Percentiles rank a stretch among this genome's conserved stretches.
Evolutionary conservation across 23 red algal species (phyloP).

Genomic region (Gracilaria gracilis): DNA sequence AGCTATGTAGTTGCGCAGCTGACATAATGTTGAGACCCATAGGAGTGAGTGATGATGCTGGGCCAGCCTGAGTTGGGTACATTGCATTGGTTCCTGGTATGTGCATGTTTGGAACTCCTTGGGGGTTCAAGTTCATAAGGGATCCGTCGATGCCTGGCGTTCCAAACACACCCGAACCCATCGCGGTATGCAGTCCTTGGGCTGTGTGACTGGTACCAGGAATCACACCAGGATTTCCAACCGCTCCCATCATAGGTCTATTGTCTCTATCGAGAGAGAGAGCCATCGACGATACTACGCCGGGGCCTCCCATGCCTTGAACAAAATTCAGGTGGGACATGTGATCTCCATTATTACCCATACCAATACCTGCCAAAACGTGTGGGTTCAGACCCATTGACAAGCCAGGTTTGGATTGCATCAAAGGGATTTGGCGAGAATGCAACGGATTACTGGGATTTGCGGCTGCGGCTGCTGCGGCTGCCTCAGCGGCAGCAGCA

Average conservation of each 20-base stretch:
- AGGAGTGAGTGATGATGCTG: neutral
- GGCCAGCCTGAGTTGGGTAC: neutral
- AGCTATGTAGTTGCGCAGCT: neutral
- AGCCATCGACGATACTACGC: neutral
- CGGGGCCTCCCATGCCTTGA: neutral
- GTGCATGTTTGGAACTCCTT: constrained; percentile 22
- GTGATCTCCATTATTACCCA: constrained; percentile 14
- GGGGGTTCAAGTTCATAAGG: neutral
- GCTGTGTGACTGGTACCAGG: constrained; percentile 14
- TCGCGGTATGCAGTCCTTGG: neutral
- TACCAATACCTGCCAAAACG: constrained; percentile 3
- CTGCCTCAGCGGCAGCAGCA: constrained; percentile 49
- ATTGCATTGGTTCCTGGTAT: neutral
- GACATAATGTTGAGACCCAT: neutral
- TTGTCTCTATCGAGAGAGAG: neutral
- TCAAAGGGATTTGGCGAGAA: neutral
- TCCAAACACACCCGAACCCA: constrained; percentile 6
- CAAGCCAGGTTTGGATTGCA: constrained; percentile 7
- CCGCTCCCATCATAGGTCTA: constrained; percentile 2
- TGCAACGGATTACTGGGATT: constrained; percentile 1
- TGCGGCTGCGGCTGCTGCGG: constrained; percentile 41
- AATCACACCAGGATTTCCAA: constrained; percentile 1
- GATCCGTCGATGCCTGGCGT: neutral
- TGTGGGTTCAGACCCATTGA: constrained; percentile 11
- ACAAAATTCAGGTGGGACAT: constrained; percentile 23